These are phyloP conservation scores for Botrytis elliptica DNA, from an alignment of 2,329 filamentous ascomycete genomes.

Conservation along the genomic window DNA sequence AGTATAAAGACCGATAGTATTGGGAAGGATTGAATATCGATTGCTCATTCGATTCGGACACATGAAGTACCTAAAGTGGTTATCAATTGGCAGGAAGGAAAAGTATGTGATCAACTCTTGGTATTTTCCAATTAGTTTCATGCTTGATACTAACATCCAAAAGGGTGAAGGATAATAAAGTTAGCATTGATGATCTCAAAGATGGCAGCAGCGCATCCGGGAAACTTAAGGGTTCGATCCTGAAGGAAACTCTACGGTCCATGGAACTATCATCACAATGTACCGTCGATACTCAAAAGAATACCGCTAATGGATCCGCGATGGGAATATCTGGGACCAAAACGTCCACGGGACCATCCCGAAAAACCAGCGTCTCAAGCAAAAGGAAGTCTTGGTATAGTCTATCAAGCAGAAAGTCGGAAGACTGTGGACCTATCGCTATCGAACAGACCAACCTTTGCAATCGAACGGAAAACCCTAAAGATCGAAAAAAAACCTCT, in stretches of 20 bases:
- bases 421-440: background rate
- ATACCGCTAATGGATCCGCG: background rate
- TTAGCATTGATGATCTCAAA: background rate
- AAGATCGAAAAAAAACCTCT: background rate
- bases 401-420: background rate
- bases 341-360: background rate
- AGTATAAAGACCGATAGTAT: background rate
- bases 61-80: slow-evolving; percentile 18
- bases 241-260: background rate
- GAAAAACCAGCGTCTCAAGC: background rate
- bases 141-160: background rate
- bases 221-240: background rate
- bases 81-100: slow-evolving; percentile 8
- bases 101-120: slow-evolving; percentile 9
- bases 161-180: slow-evolving; percentile 4
- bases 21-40: background rate
- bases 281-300: background rate
- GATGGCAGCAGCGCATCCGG: background rate
- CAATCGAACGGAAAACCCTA: background rate
- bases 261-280: background rate
- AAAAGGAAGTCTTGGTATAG: slow-evolving; percentile 13
- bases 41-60: background rate
- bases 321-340: background rate
- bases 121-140: background rate
- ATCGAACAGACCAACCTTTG: background rate